Percentiles rank a stretch among this genome's conserved stretches.
These are phyloP conservation scores for Actinidia arguta DNA, from an alignment of 179 eudicot species.

Conservation along the genomic window DNA sequence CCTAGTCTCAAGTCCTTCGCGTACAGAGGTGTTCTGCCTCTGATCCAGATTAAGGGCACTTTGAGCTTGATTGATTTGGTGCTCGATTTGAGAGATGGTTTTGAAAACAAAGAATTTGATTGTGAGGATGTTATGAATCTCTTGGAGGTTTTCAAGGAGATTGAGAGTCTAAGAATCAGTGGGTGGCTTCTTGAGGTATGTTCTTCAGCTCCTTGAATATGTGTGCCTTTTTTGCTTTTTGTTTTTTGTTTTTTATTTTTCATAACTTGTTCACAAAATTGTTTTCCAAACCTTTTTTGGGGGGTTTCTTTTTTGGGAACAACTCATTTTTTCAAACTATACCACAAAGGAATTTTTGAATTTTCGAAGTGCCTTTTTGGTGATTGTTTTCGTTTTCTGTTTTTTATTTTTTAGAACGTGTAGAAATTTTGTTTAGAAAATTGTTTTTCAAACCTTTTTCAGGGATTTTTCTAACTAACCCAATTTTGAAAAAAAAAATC, in stretches of 20 bases:
- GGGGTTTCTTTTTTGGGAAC: no score
- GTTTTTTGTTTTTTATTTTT: neutral
- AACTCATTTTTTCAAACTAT: no score
- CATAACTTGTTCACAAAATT: neutral
- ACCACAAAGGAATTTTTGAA: no score
- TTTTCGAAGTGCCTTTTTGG: no score
- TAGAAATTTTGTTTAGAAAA: no score
- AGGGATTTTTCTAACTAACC: no score
- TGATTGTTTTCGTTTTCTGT: no score
- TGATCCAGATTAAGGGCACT: neutral
- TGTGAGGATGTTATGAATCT: constrained; percentile 31
- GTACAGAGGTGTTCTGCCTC: constrained; percentile 23
- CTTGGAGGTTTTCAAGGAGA: constrained; percentile 24
- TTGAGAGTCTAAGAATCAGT: constrained; percentile 20
- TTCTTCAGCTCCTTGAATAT: no score
- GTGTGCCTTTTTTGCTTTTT: neutral
- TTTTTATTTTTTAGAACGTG: no score
- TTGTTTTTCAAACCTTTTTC: no score
- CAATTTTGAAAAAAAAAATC: no score
- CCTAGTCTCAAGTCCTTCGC: constrained; percentile 23
- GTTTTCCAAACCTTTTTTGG: no score
- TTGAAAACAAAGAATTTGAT: constrained; percentile 23
- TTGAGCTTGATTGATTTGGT: constrained; percentile 16
- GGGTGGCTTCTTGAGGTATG: constrained; percentile 41
- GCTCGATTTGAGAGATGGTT: constrained; percentile 28